Base-by-base conservation (phyloP, 2,329 filamentous ascomycete species). In the Thielaviopsis populi region DNA sequence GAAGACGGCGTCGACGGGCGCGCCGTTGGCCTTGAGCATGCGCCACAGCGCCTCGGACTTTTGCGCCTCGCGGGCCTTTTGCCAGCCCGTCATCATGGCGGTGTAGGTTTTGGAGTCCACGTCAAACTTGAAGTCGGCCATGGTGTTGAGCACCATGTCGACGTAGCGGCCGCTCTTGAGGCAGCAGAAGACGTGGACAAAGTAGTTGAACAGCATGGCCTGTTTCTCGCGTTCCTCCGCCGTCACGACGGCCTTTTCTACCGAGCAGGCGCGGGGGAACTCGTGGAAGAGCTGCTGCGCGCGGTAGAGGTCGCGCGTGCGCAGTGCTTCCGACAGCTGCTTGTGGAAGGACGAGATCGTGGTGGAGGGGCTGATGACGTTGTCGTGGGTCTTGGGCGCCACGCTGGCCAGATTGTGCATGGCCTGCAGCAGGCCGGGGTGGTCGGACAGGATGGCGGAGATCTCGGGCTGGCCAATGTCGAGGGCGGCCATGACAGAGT, bases 81-180 rank as follows among this genome's bases (percentile, higher is more conserved):
- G 81, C 73, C 85, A 89, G 1, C 88, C 88, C 64, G 82, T 78
- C 68, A 94, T 81, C 80, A 94, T 87, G 53, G 82, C 76, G 46
- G 84, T 86, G 81, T 87, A 94, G 0, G 88, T 86, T 68, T 76
- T 84, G 15, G 33, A 30, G 37, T 64, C 43, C 11, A 88, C 85
- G 64, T 75, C 72, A 37, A 86, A 70, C 0, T 80, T 82, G 61
- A 80, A 67, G 46, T 70, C 68, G 40, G 70, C 68, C 77, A 81
- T 81, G 53, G 74, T 64, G 40, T 75, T 73, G 69, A 79, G 72
- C 3, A 74, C 70, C 2, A 70, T 46, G 62, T 65, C 64, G 22
- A 66, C 19, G 10, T 63, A 46, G 22, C 50, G 56, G 33, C 50
- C 66, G 10, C 70, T 70, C 1, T 71, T 69, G 1, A 73, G 62